These are phyloP conservation scores for Alopecurus myosuroides DNA, from an alignment of 176 grass and related monocot species.

Conservation along the genomic window DNA sequence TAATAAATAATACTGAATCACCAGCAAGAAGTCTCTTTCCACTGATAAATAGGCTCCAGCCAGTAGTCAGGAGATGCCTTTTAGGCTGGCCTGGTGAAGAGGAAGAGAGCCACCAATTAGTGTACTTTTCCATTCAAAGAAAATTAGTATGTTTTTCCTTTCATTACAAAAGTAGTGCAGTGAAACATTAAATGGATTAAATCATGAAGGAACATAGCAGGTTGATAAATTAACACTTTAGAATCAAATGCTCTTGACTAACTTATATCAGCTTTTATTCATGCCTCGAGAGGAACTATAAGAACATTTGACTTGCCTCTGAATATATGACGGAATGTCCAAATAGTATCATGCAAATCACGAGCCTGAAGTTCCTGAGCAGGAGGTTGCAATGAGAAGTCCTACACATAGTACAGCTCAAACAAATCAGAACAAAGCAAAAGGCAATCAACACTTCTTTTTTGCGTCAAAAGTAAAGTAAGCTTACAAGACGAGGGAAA, in stretches of 20 bases:
- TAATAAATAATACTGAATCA: conserved; percentile 81
- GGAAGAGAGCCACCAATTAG: neutral
- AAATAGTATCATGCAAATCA: conserved; percentile 63
- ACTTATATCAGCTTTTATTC: conserved; percentile 17
- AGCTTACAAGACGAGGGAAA: conserved; percentile 66
- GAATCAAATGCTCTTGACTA: neutral
- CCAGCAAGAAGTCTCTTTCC: conserved; percentile 80
- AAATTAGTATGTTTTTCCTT: neutral
- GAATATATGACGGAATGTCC: conserved; percentile 83
- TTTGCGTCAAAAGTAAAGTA: neutral
- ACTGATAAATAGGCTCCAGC: conserved; percentile 82
- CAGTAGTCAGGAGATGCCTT: conserved; percentile 83
- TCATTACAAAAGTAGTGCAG: no score
- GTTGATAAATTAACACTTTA: neutral
- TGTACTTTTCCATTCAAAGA: neutral
- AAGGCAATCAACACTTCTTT: neutral
- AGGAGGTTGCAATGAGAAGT: conserved; percentile 71
- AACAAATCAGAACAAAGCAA: conserved; percentile 11
- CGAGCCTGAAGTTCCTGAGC: conserved; percentile 65
- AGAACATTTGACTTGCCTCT: conserved; percentile 37
- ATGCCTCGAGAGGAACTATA: neutral
- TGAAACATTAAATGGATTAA: neutral
- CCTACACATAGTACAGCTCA: conserved; percentile 28
- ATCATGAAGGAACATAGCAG: neutral
- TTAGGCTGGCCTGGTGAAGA: conserved; percentile 68